Percentiles rank a stretch among this genome's conserved stretches.
These are phyloP conservation scores for Alternaria alternata DNA, from an alignment of 2,329 filamentous ascomycete genomes.

Conservation along the genomic window DNA sequence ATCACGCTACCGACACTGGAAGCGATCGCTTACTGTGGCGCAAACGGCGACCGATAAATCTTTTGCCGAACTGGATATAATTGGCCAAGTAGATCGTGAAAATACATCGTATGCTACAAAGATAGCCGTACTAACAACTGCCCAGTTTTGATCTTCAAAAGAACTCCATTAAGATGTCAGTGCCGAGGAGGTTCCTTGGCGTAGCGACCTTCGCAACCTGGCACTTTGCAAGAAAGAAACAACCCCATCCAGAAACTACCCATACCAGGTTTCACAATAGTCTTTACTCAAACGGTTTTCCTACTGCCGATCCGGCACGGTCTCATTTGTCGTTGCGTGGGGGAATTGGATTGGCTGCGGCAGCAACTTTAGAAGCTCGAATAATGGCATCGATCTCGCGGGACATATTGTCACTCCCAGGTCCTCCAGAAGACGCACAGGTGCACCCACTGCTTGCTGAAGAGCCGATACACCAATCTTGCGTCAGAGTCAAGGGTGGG, in stretches of 20 bases:
- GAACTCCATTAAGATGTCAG: not conserved
- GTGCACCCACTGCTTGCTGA: constrained; percentile 13
- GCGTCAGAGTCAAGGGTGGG: not conserved
- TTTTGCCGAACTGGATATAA: not conserved
- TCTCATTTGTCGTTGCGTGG: not conserved
- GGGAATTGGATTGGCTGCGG: not conserved
- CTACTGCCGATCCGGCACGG: not conserved
- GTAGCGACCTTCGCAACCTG: not conserved
- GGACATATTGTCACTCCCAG: not conserved
- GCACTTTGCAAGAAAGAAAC: not conserved
- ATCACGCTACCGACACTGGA: not conserved
- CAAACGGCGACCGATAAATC: not conserved
- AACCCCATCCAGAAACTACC: not conserved
- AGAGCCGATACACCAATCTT: constrained; percentile 8
- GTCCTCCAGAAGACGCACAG: not conserved
- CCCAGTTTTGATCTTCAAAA: not conserved
- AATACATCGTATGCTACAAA: not conserved
- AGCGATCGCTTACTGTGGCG: not conserved
- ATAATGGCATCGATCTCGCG: constrained; percentile 10
- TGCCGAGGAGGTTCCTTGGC: not conserved
- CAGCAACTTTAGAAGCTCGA: not conserved
- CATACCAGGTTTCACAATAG: not conserved
- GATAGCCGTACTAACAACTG: not conserved
- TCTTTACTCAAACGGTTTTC: too few species aligned
- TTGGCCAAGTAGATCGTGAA: not conserved